Conservation (phyloP, 257 asterid genomes). For the Solanum acaule region DNA sequence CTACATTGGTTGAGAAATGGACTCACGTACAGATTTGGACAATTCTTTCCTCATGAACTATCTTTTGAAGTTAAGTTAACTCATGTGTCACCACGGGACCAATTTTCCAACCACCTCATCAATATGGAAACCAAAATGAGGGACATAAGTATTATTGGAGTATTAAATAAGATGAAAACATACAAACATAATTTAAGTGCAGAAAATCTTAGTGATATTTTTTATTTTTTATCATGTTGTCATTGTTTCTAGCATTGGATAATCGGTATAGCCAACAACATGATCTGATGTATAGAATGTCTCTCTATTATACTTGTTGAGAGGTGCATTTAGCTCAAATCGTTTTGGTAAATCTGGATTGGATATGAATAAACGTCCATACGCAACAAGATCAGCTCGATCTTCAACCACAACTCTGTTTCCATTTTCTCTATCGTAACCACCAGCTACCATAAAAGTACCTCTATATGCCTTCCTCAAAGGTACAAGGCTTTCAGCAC, state of each 20-base stretch:
- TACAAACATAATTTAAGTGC: not conserved
- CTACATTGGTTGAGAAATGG: no score
- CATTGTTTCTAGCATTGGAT: not conserved
- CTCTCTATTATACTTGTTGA: not conserved
- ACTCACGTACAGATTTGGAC: no score
- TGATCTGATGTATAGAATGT: not conserved
- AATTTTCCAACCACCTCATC: not conserved
- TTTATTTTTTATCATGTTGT: not conserved
- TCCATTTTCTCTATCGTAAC: not conserved
- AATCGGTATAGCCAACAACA: not conserved
- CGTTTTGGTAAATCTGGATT: not conserved
- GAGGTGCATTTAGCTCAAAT: not conserved
- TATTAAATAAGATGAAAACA: not conserved
- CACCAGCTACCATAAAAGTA: not conserved
- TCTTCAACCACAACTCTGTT: not conserved
- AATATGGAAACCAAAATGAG: not conserved
- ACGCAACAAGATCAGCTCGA: not conserved
- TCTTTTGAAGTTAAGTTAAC: no score
- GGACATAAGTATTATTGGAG: no score
- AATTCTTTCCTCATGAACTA: no score
- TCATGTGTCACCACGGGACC: fast-evolving
- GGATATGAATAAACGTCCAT: not conserved
- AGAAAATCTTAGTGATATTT: not conserved
- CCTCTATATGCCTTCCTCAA: not conserved
- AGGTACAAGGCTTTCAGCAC: not conserved